These are phyloP conservation scores for Trichoderma endophyticum DNA, from an alignment of 2,329 filamentous ascomycete species.

Conservation along the genomic window DNA sequence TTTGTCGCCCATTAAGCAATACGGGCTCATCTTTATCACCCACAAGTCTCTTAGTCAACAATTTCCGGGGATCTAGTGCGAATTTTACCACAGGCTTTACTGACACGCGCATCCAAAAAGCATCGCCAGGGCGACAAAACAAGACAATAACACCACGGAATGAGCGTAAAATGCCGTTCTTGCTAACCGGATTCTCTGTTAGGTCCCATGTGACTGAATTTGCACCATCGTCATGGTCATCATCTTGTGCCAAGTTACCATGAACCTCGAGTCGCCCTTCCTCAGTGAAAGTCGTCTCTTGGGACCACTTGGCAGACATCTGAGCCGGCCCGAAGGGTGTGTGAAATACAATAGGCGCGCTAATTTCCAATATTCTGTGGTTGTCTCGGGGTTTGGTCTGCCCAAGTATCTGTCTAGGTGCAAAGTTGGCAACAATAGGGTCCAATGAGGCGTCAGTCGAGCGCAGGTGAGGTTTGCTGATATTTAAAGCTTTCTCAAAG, in stretches of 20 bases:
- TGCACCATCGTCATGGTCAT: not conserved
- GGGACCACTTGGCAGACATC: not conserved
- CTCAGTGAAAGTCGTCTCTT: not conserved
- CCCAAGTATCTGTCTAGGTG: not conserved
- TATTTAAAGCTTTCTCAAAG: not conserved
- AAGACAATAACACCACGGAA: not conserved
- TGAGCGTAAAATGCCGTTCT: not conserved
- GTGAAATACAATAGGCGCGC: not conserved
- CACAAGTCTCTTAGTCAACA: not conserved
- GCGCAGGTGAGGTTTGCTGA: not conserved
- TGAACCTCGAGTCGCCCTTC: not conserved
- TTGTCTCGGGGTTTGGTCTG: not conserved
- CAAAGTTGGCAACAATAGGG: not conserved
- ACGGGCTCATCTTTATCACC: not conserved
- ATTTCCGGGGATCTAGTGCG: not conserved
- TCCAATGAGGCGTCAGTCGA: not conserved
- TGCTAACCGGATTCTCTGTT: not conserved
- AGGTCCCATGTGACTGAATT: not conserved
- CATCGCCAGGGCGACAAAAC: not conserved
- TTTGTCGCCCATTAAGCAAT: not conserved
- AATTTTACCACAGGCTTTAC: not conserved
- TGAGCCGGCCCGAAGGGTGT: not conserved
- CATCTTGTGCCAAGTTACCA: not conserved
- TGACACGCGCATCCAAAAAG: not conserved
- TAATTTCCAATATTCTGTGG: not conserved